Evolutionary conservation across 2,329 filamentous ascomycete species (phyloP).

Genomic region (Ceratocystis smalleyi): DNA sequence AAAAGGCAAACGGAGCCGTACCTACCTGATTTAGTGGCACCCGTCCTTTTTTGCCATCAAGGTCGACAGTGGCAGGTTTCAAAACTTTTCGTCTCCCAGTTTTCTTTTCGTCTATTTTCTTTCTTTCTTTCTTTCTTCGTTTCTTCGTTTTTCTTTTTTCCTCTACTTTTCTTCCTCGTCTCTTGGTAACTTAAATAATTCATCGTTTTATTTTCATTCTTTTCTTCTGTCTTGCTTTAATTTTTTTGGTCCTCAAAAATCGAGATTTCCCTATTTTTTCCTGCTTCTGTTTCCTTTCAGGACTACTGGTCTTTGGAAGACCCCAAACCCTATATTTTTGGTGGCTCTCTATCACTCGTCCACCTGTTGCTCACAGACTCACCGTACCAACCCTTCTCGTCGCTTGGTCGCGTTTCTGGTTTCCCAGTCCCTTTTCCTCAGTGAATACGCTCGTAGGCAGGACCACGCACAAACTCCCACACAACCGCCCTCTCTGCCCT

Average conservation of each 20-base stretch:
- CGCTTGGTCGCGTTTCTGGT: background rate
- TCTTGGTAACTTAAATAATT: too few species aligned
- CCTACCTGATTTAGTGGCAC: background rate
- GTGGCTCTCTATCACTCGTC: background rate
- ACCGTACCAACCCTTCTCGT: background rate
- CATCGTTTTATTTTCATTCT: background rate
- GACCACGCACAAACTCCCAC: background rate
- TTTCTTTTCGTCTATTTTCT: background rate
- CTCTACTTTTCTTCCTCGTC: background rate
- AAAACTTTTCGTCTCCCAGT: background rate
- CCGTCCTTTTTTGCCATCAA: background rate
- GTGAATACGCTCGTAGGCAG: background rate
- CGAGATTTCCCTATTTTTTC: background rate
- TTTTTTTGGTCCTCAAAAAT: background rate
- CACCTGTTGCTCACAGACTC: background rate
- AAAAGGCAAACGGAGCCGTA: background rate
- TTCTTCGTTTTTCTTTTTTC: background rate
- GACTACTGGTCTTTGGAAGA: background rate
- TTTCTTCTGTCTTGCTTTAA: background rate
- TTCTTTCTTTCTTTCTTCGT: background rate
- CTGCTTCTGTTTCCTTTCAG: background rate
- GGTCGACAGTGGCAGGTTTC: background rate
- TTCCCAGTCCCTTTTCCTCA: background rate
- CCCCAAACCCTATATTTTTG: constrained; percentile 3
- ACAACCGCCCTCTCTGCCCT: background rate